phyloP scores from a whole-genome alignment of 73 alveolate genomes.

The Symbiodinium natans region DNA sequence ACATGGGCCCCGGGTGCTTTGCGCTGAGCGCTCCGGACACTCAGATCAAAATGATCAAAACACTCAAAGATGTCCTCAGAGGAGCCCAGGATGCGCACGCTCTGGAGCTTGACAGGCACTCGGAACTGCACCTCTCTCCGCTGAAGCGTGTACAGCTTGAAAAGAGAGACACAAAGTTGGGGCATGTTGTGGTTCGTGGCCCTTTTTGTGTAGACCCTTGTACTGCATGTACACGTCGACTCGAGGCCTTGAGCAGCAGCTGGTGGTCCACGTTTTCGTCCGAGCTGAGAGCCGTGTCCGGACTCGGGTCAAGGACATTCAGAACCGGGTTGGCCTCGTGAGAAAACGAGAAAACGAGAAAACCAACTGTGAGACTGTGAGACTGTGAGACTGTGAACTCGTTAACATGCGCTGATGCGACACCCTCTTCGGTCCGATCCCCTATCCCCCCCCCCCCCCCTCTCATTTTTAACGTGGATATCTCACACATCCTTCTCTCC shows the following conservation, averaged over 20 bases:
- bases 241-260: constrained; percentile 52
- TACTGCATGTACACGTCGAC: not conserved
- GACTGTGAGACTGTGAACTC: no score
- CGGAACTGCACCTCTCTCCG: constrained; percentile 66
- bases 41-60: no score
- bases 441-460: no score
- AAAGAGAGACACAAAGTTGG: not conserved
- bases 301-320: constrained; percentile 24
- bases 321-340: constrained; percentile 48
- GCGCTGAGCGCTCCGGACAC: no score
- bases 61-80: not conserved
- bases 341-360: not conserved
- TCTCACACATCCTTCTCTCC: no score
- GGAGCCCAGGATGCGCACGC: constrained; percentile 59
- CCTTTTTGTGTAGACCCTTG: not conserved
- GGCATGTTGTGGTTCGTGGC: not conserved
- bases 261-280: constrained; percentile 68
- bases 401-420: no score
- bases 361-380: no score
- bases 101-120: constrained; percentile 75
- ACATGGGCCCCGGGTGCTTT: no score
- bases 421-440: no score
- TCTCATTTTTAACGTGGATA: no score
- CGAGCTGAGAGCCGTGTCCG: constrained; percentile 41
- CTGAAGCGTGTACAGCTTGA: not conserved